Conservation (phyloP, 1,284 basidiomycete species). For the Anthracocystis panici-leucophaei region DNA sequence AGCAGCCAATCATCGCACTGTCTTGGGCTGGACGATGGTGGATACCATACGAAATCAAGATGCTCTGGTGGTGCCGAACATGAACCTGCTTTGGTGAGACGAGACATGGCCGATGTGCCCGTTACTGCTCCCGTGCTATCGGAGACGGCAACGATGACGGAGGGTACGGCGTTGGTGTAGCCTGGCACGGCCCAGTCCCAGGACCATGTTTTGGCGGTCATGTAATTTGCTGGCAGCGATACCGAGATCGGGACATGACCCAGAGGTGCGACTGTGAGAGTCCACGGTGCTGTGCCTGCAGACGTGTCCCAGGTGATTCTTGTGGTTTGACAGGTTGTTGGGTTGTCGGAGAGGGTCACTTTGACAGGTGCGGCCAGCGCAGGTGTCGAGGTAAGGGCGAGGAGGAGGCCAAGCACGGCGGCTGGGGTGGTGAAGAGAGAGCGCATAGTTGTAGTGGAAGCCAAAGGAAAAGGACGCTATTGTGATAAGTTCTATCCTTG, state of each 20-base stretch:
- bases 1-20: slow-evolving; percentile 48
- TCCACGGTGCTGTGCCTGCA: slow-evolving; percentile 45
- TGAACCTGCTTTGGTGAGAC: slow-evolving; percentile 18
- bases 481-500: neutral
- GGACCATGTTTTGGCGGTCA: slow-evolving; percentile 25
- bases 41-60: slow-evolving; percentile 52
- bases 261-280: slow-evolving; percentile 47
- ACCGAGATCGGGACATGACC: slow-evolving; percentile 40
- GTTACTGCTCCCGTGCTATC: slow-evolving; percentile 34
- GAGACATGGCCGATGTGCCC: slow-evolving; percentile 30
- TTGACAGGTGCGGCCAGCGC: slow-evolving; percentile 41
- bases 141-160: slow-evolving; percentile 44
- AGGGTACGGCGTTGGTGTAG: slow-evolving; percentile 20
- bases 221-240: slow-evolving; percentile 36
- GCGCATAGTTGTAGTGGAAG: slow-evolving; percentile 2
- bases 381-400: slow-evolving; percentile 23
- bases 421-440: neutral
- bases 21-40: slow-evolving; percentile 19
- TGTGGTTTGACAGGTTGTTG: slow-evolving; percentile 36
- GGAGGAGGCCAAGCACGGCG: slow-evolving; percentile 3
- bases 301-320: slow-evolving; percentile 43
- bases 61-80: slow-evolving; percentile 41
- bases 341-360: slow-evolving; percentile 35
- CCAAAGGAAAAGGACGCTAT: neutral
- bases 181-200: slow-evolving; percentile 45